These are phyloP conservation scores for Corinectria fuckeliana DNA, from an alignment of 2,329 filamentous ascomycete species.

Conservation along the genomic window DNA sequence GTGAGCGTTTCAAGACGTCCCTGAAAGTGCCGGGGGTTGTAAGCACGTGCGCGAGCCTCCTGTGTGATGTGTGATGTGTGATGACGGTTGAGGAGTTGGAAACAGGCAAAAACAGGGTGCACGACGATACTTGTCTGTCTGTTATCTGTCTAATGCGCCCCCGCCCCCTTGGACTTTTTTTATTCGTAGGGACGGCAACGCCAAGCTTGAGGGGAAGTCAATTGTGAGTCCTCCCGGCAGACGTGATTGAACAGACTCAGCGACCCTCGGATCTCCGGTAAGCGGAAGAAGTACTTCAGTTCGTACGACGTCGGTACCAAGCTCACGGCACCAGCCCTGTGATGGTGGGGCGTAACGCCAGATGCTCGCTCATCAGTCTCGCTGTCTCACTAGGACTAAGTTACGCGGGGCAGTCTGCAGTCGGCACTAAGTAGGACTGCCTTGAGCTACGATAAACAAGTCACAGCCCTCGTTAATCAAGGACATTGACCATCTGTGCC, in stretches of 20 bases:
- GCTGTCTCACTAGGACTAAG: constrained; percentile 1
- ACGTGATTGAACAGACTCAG: not conserved
- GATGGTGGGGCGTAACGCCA: constrained; percentile 9
- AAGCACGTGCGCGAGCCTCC: constrained; percentile 17
- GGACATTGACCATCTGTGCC: constrained; percentile 10
- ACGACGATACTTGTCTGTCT: not conserved
- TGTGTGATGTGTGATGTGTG: not conserved
- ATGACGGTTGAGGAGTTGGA: not conserved
- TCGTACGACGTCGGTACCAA: not conserved
- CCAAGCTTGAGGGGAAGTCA: not conserved
- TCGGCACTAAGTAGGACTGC: not conserved
- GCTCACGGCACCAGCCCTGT: constrained; percentile 5
- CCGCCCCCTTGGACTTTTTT: not conserved
- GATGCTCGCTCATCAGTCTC: too few species aligned
- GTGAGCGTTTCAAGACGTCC: constrained; percentile 15
- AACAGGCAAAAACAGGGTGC: not conserved
- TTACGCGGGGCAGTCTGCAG: not conserved
- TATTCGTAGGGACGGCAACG: not conserved
- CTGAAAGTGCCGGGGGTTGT: constrained; percentile 7
- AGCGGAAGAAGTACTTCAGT: not conserved
- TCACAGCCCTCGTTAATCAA: not conserved
- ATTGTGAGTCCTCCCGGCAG: not conserved
- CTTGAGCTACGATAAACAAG: not conserved
- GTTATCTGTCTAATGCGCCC: not conserved
- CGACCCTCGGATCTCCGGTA: constrained; percentile 1